Base-by-base conservation (phyloP, 805 yeast genomes). In the Myxozyma melibiosi region DNA sequence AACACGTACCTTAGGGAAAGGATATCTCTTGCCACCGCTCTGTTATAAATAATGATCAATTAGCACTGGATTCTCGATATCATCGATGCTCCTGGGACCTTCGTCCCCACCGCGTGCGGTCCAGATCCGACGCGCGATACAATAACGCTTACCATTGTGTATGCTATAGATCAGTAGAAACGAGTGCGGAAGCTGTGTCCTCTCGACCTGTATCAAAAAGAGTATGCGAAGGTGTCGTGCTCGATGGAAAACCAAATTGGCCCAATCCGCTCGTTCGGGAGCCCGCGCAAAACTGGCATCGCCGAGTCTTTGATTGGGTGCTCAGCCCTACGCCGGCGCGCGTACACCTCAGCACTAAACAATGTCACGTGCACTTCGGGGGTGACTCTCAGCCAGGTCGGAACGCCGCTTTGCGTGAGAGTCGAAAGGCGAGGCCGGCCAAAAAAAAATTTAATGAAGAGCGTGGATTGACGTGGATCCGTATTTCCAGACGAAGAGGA, bases 21-120 rank as follows among this genome's bases (percentile, higher is more conserved):
- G 68, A 57, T 58, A 66, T 47, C 66, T 59, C 28, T 55, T 65
- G 28, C 66, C 66, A 37, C 69, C 68, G 43, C 66, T 60, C 67
- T 64, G 37, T 11, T 22, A 11, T 8, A 51, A 24, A 20, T 28
- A 2, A 13, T 25, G 8, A 41, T 45, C 34, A 45, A 40, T 14
- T 14, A n/a, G n/a, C n/a, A 24, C 20, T 13, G 4, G 31, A 33
- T 22, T n/a, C 40, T 34, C 24, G 20, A 22, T 38, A 20, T 13
- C n/a, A 13, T 34, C 18, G 18, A 6, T 7, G n/a, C 7, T 34
- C n/a, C 16, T 18, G 38, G 9, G 11, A 5, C n/a, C 9, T 9
- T 7, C 38, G n/a, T 18, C 11, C 11, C 6, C 38, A 14, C 38
- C 4, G 6, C n/a, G 16, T 7, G 9, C n/a, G 18, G 38, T 13